Conservation (phyloP, 148 eudicot genomes). For the Bassia scoparia region DNA sequence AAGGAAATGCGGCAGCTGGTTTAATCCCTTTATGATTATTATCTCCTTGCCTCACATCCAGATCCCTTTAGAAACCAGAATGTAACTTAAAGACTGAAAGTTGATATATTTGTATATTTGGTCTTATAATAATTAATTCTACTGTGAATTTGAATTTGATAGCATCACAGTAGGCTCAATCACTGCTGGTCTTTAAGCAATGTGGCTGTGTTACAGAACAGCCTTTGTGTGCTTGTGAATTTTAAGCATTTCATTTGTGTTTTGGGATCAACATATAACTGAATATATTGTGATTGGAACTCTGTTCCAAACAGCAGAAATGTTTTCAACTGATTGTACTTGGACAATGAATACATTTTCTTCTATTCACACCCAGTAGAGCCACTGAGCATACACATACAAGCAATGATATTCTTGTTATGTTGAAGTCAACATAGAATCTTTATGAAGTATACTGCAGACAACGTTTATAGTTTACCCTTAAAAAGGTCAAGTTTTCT, state of each 20-base stretch:
- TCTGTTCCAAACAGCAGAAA: neutral
- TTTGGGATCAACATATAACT: neutral
- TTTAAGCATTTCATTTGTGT: neutral
- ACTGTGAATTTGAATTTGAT: neutral
- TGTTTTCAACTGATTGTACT: neutral
- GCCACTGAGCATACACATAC: no score
- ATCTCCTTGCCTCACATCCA: slow-evolving; percentile 1
- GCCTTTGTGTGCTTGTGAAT: neutral
- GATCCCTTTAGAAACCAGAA: neutral
- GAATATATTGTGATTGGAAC: no score
- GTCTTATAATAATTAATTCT: neutral
- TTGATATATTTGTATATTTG: neutral
- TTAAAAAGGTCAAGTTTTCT: neutral
- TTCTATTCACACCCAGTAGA: no score
- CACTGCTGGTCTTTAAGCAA: neutral
- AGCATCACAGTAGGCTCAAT: neutral
- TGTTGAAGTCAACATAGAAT: neutral
- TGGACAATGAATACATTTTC: no score
- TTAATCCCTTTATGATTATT: slow-evolving; percentile 5
- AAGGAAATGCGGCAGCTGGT: slow-evolving; percentile 87
- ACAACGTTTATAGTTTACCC: neutral
- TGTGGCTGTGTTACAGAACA: neutral
- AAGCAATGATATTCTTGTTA: no score
- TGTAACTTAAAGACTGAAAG: neutral
- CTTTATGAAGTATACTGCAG: neutral